phyloP scores from a whole-genome alignment of 805 yeast species.

The Starmerella powellii region DNA sequence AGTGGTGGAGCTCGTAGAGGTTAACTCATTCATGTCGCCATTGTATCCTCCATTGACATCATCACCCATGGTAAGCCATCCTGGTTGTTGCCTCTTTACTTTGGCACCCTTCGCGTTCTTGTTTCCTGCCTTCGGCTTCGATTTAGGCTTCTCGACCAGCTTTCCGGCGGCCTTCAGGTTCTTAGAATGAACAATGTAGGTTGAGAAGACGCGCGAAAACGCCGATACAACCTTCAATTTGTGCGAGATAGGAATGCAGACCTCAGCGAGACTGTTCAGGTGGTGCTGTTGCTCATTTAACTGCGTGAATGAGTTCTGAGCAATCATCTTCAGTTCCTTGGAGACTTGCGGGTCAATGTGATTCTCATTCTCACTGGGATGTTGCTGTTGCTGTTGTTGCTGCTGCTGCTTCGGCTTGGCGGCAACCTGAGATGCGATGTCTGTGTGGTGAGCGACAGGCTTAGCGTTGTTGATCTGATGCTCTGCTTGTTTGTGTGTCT shows the following conservation, averaged over 20 bases:
- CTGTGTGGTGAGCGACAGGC: too few species aligned
- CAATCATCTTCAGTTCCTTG: neutral
- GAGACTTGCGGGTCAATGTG: too few species aligned
- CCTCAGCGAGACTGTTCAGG: slow-evolving; percentile 1
- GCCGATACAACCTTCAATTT: slow-evolving; percentile 5
- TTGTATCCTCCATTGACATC: slow-evolving; percentile 14
- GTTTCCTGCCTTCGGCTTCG: neutral
- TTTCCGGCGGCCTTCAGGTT: slow-evolving; percentile 6
- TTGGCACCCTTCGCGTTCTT: neutral
- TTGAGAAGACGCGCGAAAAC: neutral
- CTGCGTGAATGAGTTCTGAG: slow-evolving; percentile 4
- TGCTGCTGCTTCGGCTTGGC: neutral
- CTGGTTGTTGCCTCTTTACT: slow-evolving; percentile 2
- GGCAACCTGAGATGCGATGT: too few species aligned
- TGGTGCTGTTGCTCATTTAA: slow-evolving; percentile 8
- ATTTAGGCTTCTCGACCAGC: neutral
- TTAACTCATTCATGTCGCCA: slow-evolving; percentile 3
- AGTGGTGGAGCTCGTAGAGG: neutral
- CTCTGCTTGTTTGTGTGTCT: too few species aligned
- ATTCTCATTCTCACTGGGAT: neutral
- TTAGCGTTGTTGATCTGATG: too few species aligned
- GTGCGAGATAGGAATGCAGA: slow-evolving; percentile 11
- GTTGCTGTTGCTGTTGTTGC: neutral
- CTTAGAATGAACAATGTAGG: slow-evolving; percentile 6
- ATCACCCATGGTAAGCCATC: slow-evolving; percentile 15